Evolutionary conservation across 768 basidiomycete species (phyloP).

Genomic region (Pleurotus sapidus): DNA sequence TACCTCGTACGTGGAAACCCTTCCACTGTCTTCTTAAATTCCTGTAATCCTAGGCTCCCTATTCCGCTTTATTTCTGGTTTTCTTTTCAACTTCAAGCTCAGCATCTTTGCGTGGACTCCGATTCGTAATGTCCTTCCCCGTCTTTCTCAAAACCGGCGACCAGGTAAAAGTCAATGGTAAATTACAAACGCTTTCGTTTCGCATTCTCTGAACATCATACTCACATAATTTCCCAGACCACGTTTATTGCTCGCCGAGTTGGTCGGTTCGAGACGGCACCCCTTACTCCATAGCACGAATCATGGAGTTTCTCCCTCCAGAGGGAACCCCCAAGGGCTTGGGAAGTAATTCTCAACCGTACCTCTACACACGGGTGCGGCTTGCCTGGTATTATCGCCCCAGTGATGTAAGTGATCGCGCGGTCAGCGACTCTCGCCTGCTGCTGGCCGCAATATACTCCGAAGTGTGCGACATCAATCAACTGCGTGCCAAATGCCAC

Average conservation of each 20-base stretch:
- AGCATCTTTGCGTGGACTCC: slow-evolving; percentile 14
- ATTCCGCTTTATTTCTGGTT: slow-evolving; percentile 27
- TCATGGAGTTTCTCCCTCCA: slow-evolving; percentile 94
- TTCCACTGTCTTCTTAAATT: background rate
- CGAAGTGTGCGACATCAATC: slow-evolving; percentile 92
- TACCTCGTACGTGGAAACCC: background rate
- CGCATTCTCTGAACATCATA: slow-evolving; percentile 8
- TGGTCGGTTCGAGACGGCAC: slow-evolving; percentile 93
- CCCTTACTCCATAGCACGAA: slow-evolving; percentile 92
- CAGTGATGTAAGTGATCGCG: slow-evolving; percentile 90
- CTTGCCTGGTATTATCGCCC: slow-evolving; percentile 97
- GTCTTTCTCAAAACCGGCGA: slow-evolving; percentile 80
- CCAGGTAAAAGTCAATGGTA: slow-evolving; percentile 86
- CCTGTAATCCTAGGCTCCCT: slow-evolving; percentile 13
- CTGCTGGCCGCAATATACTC: slow-evolving; percentile 95
- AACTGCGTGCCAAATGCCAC: slow-evolving; percentile 89
- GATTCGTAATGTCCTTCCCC: slow-evolving; percentile 38
- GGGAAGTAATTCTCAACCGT: slow-evolving; percentile 62
- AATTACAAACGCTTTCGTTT: slow-evolving; percentile 23
- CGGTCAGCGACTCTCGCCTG: slow-evolving; percentile 86
- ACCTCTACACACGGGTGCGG: slow-evolving; percentile 78
- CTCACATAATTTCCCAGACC: slow-evolving; percentile 56
- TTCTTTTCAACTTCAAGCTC: slow-evolving; percentile 27
- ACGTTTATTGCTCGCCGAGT: slow-evolving; percentile 94
- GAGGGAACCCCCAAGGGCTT: slow-evolving; percentile 56